Base-by-base conservation (phyloP, 192 early-diverging fungal species). In the Coemansia sp. region DNA sequence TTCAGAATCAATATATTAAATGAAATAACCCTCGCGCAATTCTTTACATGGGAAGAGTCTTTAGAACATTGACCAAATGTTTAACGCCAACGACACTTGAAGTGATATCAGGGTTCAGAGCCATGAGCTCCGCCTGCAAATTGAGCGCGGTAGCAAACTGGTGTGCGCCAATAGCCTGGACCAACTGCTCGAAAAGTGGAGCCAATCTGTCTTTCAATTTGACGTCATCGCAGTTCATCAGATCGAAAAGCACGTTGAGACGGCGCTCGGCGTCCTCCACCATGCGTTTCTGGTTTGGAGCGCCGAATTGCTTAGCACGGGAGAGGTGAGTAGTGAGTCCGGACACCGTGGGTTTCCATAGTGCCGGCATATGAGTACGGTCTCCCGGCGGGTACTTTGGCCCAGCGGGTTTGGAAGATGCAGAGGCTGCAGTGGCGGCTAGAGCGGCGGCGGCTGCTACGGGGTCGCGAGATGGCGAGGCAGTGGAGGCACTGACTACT, bases 231-330 rank as follows among this genome's bases (percentile, higher is more conserved):
- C 90, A 90, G 75, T 96, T 96, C 84, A 97, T 78, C 80, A 88
- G 85, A 77, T 96, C 96, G 77, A 93, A 94, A 50, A 98, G 69
- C 6, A 80, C 76, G 34, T 89, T 85, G 34, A 98, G 66, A n/a
- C 90, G 84, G 73, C 92, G 92, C 55, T 95, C 92, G 4, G 94
- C 88, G 58, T 98, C 95, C 67, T 94, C 91, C 72, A 91, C 85
- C 58, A 91, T 84, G 59, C 89, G 84, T 67, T 90, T 90, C 69
- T 92, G 87, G 23, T 82, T 81, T n/a, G 91, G 88, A 82, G 92
- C 78, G 0, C 73, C 75, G 41, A 73, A 72, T 25, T 71, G 84
- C 64, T 82, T 85, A 50, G 84, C 84, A 44, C 77, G 82, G 39
- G 80, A 77, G 53, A 92, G 62, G 8, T 88, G 88, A 7, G 68